phyloP scores from a whole-genome alignment of 2,329 filamentous ascomycete species.

The Emmonsia crescens region DNA sequence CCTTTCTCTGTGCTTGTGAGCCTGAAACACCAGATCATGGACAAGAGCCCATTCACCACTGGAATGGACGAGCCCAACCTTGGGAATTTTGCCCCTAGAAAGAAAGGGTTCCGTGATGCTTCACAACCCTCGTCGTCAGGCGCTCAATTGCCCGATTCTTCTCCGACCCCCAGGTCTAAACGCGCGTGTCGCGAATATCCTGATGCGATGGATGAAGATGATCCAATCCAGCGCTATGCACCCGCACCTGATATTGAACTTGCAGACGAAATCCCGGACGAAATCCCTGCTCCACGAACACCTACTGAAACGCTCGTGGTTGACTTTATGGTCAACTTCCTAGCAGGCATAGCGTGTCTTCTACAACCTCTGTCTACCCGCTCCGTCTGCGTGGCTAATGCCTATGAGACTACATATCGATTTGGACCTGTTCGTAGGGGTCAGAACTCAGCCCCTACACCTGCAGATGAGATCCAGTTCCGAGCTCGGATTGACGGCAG shows the following conservation, averaged over 20 bases:
- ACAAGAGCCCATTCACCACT: too few species aligned
- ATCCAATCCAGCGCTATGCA: neutral
- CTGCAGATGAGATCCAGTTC: neutral
- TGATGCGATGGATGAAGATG: neutral
- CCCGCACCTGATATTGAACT: neutral
- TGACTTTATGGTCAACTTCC: slow-evolving; percentile 11
- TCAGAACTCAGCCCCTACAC: too few species aligned
- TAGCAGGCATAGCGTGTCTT: slow-evolving; percentile 10
- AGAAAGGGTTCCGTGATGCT: too few species aligned
- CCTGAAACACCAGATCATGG: too few species aligned
- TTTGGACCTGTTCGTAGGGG: slow-evolving; percentile 9
- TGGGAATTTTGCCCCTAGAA: too few species aligned
- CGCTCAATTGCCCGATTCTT: too few species aligned
- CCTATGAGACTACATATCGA: slow-evolving; percentile 11
- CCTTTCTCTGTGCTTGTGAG: slow-evolving; percentile 9
- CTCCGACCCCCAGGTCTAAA: too few species aligned
- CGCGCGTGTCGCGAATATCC: too few species aligned
- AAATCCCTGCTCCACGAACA: slow-evolving; percentile 8
- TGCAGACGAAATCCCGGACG: neutral
- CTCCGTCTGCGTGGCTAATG: slow-evolving; percentile 10
- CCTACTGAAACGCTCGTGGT: slow-evolving; percentile 12
- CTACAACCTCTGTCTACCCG: slow-evolving; percentile 5
- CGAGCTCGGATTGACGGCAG: slow-evolving; percentile 11
- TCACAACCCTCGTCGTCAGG: too few species aligned
- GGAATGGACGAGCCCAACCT: too few species aligned